Evolutionary conservation across 2,329 filamentous ascomycete species (phyloP).

Genomic region (Monosporascus sp.): DNA sequence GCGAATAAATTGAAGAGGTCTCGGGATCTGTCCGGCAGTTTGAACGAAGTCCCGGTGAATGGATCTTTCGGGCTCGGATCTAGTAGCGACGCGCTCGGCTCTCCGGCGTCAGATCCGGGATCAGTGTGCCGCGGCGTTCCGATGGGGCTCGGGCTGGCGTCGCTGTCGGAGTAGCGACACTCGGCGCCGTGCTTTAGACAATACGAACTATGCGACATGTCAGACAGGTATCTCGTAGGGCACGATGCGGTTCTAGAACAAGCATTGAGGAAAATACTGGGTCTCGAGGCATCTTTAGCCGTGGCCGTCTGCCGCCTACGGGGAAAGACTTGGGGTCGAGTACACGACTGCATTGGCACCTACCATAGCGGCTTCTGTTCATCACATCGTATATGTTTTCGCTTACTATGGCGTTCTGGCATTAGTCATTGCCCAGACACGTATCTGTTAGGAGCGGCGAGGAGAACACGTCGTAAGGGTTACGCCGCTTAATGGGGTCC

Average conservation of each 20-base stretch:
- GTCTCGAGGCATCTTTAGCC: constrained; percentile 5
- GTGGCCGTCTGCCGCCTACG: constrained; percentile 11
- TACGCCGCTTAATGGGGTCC: not conserved
- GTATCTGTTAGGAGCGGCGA: not conserved
- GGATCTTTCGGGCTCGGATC: constrained; percentile 22
- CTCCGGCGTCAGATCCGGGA: constrained; percentile 14
- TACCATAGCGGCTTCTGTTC: constrained; percentile 42
- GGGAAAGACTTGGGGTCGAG: not conserved
- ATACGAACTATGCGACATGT: constrained; percentile 31
- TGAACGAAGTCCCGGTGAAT: constrained; percentile 24
- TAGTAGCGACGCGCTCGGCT: constrained; percentile 9
- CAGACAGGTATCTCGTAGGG: constrained; percentile 3
- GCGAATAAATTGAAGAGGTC: constrained; percentile 34
- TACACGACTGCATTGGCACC: constrained; percentile 13
- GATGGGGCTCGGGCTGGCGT: constrained; percentile 12
- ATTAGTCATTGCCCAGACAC: not conserved
- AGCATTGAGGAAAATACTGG: not conserved
- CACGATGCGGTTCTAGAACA: not conserved
- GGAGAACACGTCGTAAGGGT: too few relatives aligned
- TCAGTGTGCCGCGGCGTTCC: constrained; percentile 11
- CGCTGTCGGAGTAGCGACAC: constrained; percentile 29
- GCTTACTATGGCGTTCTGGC: constrained; percentile 32
- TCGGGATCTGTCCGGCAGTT: constrained; percentile 29
- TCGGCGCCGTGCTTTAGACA: constrained; percentile 41
- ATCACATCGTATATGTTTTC: constrained; percentile 41